phyloP scores from a whole-genome alignment of 257 asterid species.

The Solanum pennellii region DNA sequence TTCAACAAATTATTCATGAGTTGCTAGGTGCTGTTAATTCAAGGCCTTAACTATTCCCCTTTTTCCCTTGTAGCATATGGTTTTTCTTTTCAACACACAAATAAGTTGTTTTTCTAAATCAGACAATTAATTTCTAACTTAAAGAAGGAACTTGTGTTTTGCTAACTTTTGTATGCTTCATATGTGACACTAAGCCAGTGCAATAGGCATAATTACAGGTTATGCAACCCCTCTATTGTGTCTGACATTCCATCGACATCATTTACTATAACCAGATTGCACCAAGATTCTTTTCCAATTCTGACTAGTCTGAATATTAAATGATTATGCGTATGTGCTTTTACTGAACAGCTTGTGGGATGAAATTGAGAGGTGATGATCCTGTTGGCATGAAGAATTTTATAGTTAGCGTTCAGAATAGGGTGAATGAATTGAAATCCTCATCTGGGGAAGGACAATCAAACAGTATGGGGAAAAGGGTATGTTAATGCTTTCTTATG shows the following conservation, averaged over 20 bases:
- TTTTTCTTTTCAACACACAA: neutral
- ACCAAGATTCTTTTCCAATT: neutral
- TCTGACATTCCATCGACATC: neutral
- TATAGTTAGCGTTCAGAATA: slow-evolving; percentile 58
- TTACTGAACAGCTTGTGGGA: slow-evolving; percentile 73
- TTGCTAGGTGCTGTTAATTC: neutral
- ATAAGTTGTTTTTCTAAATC: neutral
- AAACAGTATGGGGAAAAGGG: slow-evolving; percentile 54
- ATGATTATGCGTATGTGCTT: neutral
- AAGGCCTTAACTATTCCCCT: neutral
- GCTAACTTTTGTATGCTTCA: neutral
- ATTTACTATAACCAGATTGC: neutral
- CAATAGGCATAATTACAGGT: neutral
- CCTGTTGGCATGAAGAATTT: slow-evolving; percentile 87
- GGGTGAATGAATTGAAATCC: slow-evolving; percentile 69
- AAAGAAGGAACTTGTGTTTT: neutral
- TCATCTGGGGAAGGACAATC: slow-evolving; percentile 49
- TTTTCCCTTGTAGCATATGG: neutral
- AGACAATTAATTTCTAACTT: neutral
- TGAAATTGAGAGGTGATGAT: slow-evolving; percentile 90
- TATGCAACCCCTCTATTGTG: neutral
- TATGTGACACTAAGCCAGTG: neutral
- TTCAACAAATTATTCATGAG: neutral
- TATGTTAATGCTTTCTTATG: slow-evolving; percentile 11
- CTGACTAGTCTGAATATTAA: neutral